Evolutionary conservation across 139 green algal genomes (phyloP).

Genomic region (Desmodesmus armatus): DNA sequence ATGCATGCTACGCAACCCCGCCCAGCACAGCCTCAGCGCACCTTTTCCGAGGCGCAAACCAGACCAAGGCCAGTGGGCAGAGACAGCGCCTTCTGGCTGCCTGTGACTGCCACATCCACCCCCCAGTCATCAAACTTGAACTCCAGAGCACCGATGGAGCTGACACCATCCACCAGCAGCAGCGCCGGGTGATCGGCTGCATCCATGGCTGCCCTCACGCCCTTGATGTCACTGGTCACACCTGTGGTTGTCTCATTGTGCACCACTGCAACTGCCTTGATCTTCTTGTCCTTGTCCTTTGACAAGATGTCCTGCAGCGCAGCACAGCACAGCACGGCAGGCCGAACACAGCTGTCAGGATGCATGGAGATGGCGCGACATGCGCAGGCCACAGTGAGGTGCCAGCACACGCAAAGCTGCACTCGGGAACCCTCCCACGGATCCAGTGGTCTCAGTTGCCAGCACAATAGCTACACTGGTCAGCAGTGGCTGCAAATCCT

Average conservation of each 20-base stretch:
- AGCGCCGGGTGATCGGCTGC: constrained; percentile 83
- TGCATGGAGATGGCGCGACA: too few species aligned
- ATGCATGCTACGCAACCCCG: too few species aligned
- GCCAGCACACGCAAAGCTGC: too few species aligned
- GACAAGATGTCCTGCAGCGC: constrained; percentile 81
- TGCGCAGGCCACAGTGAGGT: too few species aligned
- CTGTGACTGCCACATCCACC: constrained; percentile 97
- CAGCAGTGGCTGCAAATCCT: too few species aligned
- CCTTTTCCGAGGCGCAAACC: constrained; percentile 87
- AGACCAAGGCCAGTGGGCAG: constrained; percentile 95
- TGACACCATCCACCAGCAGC: constrained; percentile 94
- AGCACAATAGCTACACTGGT: too few species aligned
- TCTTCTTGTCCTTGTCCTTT: constrained; percentile 86
- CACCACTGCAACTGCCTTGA: constrained; percentile 96
- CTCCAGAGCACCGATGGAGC: constrained; percentile 92
- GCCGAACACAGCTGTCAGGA: too few species aligned
- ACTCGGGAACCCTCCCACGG: too few species aligned
- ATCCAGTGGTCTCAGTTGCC: too few species aligned
- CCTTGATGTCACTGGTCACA: constrained; percentile 88
- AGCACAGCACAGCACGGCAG: too few species aligned
- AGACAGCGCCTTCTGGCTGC: constrained; percentile 96
- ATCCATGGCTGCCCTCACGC: constrained; percentile 80
- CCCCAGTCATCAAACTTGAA: constrained; percentile 96
- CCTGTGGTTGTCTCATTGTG: constrained; percentile 99
- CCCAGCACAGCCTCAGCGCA: not conserved